Conservation (phyloP, 2,329 filamentous ascomycete species). For the Alternaria burnsii region DNA sequence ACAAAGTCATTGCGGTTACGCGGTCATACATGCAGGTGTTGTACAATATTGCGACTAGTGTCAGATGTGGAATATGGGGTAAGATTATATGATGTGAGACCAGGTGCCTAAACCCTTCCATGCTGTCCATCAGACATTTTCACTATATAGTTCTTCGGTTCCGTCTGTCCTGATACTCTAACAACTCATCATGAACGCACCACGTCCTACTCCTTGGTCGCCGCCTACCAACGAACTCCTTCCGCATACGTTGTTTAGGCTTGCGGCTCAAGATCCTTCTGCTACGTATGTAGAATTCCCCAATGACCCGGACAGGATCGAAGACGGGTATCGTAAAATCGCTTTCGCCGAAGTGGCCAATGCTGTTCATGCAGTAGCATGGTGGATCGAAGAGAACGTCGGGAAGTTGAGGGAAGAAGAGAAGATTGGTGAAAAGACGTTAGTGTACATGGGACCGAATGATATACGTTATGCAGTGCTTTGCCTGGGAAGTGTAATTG, state of each 20-base stretch:
- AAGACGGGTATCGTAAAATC: constrained; percentile 41
- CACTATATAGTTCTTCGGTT: not conserved
- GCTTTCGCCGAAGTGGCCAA: constrained; percentile 35
- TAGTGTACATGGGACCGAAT: constrained; percentile 44
- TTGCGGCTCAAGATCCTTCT: constrained; percentile 7
- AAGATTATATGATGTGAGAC: not conserved
- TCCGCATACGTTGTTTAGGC: constrained; percentile 14
- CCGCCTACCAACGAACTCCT: constrained; percentile 13
- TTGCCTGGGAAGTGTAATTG: constrained; percentile 52
- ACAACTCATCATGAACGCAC: not conserved
- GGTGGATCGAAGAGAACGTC: constrained; percentile 39
- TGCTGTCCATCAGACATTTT: not conserved
- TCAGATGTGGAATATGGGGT: not conserved
- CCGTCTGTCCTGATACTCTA: not conserved
- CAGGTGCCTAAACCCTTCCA: not conserved
- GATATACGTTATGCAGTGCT: constrained; percentile 49
- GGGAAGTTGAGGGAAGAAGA: constrained; percentile 28
- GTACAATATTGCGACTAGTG: not conserved
- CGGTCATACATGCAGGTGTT: not conserved
- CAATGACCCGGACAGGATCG: constrained; percentile 4
- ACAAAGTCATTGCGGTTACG: not conserved
- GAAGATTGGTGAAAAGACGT: constrained; percentile 32
- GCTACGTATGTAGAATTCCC: constrained; percentile 17
- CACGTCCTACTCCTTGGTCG: constrained; percentile 12
- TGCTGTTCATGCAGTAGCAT: constrained; percentile 36